Conservation (phyloP, 331 rosid species). For the Prunus yedoensis region DNA sequence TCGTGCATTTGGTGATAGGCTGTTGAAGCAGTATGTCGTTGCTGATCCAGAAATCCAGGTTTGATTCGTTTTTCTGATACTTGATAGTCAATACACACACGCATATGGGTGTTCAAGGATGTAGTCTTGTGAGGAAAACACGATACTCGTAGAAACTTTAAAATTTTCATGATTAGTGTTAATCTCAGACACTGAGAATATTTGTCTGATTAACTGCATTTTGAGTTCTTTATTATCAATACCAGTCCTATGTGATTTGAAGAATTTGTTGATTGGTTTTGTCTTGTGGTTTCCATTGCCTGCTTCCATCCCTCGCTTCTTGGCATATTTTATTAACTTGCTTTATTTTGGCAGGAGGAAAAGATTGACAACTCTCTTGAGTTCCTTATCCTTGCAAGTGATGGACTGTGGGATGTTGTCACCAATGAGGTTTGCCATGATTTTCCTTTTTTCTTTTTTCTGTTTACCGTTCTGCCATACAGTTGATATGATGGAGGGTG, state of each 20-base stretch:
- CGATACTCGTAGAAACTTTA: neutral
- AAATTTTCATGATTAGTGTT: neutral
- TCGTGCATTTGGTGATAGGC: conserved; percentile 97
- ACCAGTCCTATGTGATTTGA: neutral
- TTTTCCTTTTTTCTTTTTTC: conserved; percentile 8
- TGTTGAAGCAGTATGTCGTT: conserved; percentile 93
- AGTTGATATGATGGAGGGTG: neutral
- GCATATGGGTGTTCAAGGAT: neutral
- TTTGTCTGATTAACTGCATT: neutral
- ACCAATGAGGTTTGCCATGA: conserved; percentile 71
- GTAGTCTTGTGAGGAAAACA: neutral
- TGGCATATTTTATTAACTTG: neutral
- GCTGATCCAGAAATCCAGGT: conserved; percentile 99
- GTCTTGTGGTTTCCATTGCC: neutral
- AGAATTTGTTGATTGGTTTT: conserved; percentile 1
- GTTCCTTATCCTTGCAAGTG: conserved; percentile 94
- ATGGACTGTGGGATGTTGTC: conserved; percentile 98
- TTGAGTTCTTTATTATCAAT: neutral
- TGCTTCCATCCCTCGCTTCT: neutral
- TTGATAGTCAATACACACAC: neutral
- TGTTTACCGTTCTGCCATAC: neutral
- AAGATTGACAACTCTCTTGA: conserved; percentile 85
- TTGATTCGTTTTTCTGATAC: conserved; percentile 6
- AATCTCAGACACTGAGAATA: neutral
- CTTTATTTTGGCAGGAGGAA: conserved; percentile 59